phyloP scores from a whole-genome alignment of 768 basidiomycete species.

The Suillus placidus region DNA sequence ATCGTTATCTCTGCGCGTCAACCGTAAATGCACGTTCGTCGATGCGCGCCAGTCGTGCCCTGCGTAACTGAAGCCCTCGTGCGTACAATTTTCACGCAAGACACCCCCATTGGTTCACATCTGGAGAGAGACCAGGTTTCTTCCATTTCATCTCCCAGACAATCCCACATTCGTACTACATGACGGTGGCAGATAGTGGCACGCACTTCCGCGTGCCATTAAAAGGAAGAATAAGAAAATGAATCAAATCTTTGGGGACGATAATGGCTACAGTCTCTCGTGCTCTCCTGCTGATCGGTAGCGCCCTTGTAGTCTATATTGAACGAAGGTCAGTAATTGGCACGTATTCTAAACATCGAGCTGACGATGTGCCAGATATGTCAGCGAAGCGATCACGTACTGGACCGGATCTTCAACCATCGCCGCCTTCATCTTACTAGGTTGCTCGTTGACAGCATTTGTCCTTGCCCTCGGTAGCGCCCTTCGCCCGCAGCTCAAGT shows the following conservation, averaged over 20 bases:
- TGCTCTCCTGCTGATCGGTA: constrained; percentile 23
- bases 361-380: constrained; percentile 14
- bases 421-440: constrained; percentile 31
- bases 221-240: background rate
- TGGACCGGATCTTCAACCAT: constrained; percentile 34
- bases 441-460: constrained; percentile 24
- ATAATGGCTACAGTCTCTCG: constrained; percentile 17
- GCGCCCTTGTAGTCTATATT: constrained; percentile 19
- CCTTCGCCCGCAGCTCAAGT: constrained; percentile 45
- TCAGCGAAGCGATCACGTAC: constrained; percentile 25
- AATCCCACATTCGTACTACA: constrained; percentile 1
- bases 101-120: background rate
- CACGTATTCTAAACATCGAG: background rate
- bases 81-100: constrained; percentile 4
- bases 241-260: background rate
- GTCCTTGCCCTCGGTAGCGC: constrained; percentile 24
- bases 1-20: constrained; percentile 4
- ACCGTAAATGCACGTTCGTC: constrained; percentile 6
- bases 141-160: constrained; percentile 1
- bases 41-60: background rate
- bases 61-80: constrained; percentile 7
- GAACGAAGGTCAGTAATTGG: constrained; percentile 20
- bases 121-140: background rate
- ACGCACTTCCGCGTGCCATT: background rate
- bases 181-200: background rate